Evolutionary conservation across 345 rosid species (phyloP).

Genomic region (Iberis pinnata): DNA sequence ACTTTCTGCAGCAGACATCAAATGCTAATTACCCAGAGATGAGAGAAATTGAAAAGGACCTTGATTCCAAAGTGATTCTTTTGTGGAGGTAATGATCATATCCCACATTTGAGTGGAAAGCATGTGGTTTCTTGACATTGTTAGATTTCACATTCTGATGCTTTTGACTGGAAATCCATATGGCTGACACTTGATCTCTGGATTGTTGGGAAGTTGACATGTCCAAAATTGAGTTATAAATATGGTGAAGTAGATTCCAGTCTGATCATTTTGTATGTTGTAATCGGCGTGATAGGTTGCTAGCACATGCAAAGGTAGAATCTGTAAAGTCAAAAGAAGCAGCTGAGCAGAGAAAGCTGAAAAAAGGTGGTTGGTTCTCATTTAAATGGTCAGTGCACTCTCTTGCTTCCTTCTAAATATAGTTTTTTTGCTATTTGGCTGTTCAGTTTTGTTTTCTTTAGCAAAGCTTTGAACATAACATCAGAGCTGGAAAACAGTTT

Average conservation of each 20-base stretch:
- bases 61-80: conserved; percentile 89
- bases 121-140: conserved; percentile 7
- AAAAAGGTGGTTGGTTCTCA: conserved; percentile 86
- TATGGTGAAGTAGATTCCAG: no score
- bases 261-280: conserved; percentile 13
- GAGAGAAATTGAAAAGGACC: conserved; percentile 87
- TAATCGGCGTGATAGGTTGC: conserved; percentile 54
- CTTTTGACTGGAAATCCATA: background rate
- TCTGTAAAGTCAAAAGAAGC: conserved; percentile 86
- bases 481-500: conserved; percentile 3
- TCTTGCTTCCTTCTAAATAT: conserved; percentile 10
- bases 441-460: conserved; percentile 3
- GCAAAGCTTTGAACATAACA: conserved; percentile 1
- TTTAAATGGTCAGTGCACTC: conserved; percentile 57
- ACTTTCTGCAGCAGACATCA: conserved; percentile 63
- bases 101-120: conserved; percentile 12
- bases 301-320: conserved; percentile 98
- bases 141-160: conserved; percentile 18
- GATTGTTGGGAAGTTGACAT: conserved; percentile 12
- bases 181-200: conserved; percentile 12
- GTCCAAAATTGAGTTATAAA: no score
- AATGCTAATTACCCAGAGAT: conserved; percentile 43
- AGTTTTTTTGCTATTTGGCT: conserved; percentile 16
- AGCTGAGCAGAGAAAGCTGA: conserved; percentile 71
- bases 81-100: conserved; percentile 71